Base-by-base conservation (phyloP, 2,329 filamentous ascomycete genomes). In the Claviceps fusiformis region DNA sequence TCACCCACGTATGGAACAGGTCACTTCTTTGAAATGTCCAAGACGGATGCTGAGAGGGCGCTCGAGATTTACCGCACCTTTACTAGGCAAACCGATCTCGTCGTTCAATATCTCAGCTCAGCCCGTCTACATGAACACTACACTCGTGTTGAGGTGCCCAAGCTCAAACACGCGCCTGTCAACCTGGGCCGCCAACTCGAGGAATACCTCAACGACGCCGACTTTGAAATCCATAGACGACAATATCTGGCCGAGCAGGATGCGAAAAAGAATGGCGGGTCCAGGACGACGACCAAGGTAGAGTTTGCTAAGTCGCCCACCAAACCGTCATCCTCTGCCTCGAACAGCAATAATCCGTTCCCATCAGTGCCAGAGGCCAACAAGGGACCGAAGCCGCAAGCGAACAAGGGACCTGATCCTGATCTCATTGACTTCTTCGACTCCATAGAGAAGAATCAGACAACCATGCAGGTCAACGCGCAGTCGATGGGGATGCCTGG, bases 1-100 rank as follows among this genome's bases (percentile, higher is more conserved):
- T 59, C 57, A 57, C 54, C 41, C 27, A 37, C 58, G 65, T 54
- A 53, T 56, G 64, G 19, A 67, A 29, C 37, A 95, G 90, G 93
- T 63, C 89, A 95, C 70, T 98, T 97, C 70, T 98, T 98, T 64
- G 93, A 98, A 73, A 92, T 98, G 86, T 96, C 93, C 52, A 89
- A 88, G 65, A 79, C 88, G 31, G 93, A 98, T 70, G 95, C 93
- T 57, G 89, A 96, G 68, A 82, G 91, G 59, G 90, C 93, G 56
- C 82, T 98, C 72, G 80, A 83, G 58, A 92, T 98, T 58, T 98
- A 98, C 72, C 88, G 91, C 66, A 86, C 79, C 17, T 98, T 98
- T 65, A 89, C 89, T 17, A 86, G 82, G 63, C 91, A 95, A 69
- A 98, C 93, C 7, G 91, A 97, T 62, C 82, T 85, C 60, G 92